Evolutionary conservation across 805 yeast genomes (phyloP).

Genomic region (Suhomyces sp.): DNA sequence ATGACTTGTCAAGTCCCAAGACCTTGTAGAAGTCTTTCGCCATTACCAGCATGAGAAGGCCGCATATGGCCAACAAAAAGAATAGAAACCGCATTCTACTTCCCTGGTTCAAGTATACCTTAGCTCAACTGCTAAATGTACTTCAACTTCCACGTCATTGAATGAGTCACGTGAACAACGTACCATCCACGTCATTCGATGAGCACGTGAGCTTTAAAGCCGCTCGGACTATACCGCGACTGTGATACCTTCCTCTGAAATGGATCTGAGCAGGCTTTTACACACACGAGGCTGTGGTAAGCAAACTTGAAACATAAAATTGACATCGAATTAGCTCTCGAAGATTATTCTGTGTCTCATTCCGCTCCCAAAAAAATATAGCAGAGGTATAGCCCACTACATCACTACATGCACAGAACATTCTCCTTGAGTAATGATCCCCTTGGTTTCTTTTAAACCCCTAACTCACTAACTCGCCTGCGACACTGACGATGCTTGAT

Average conservation of each 20-base stretch:
- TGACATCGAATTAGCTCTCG: neutral
- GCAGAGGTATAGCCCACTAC: neutral
- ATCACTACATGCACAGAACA: neutral
- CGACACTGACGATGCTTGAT: neutral
- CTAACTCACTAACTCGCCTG: neutral
- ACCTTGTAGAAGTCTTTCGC: conserved; percentile 52
- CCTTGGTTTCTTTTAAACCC: neutral
- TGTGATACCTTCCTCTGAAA: neutral
- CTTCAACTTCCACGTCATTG: conserved; percentile 5
- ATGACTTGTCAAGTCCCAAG: conserved; percentile 65
- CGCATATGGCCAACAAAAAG: conserved; percentile 4
- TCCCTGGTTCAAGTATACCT: neutral
- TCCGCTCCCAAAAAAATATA: neutral
- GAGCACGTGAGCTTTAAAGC: neutral
- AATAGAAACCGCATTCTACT: conserved; percentile 3
- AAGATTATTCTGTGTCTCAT: neutral
- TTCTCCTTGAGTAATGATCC: neutral
- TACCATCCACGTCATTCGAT: neutral
- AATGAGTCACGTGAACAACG: neutral
- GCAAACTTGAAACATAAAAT: too few species aligned
- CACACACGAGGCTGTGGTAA: neutral
- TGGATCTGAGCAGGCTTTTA: neutral
- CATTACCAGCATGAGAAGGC: conserved; percentile 11
- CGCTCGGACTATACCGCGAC: neutral
- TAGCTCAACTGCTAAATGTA: neutral